Percentiles rank a stretch among this genome's conserved stretches.
Evolutionary conservation across 129 eudicot species (phyloP).

Genomic region (Heracleum sosnowskyi): DNA sequence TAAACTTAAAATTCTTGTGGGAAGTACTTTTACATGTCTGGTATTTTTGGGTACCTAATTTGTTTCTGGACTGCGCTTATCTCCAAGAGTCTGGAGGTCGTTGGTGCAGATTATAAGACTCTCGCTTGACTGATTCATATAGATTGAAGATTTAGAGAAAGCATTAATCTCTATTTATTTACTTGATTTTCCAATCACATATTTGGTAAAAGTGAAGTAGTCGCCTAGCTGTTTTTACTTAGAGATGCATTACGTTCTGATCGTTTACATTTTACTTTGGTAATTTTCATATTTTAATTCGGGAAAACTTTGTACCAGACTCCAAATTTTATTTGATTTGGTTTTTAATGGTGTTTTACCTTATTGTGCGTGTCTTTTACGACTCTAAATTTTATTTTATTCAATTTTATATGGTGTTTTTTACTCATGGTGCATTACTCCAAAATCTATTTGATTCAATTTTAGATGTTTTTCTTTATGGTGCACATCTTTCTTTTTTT

Average conservation of each 20-base stretch:
- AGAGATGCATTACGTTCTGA: no score
- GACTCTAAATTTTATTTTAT: neutral
- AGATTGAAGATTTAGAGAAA: neutral
- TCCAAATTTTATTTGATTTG: no score
- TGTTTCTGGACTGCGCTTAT: neutral
- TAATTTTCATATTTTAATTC: neutral
- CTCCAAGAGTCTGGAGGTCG: neutral
- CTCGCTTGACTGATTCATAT: neutral
- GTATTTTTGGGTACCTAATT: no score
- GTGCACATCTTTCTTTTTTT: no score
- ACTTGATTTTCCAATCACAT: neutral
- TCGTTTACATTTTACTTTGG: neutral
- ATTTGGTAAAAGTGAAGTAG: no score
- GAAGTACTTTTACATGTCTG: no score
- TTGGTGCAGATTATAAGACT: neutral
- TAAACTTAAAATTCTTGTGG: no score
- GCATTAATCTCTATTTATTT: neutral
- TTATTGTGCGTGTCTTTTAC: no score
- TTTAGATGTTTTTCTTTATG: no score
- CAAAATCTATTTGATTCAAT: no score
- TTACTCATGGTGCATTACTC: no score
- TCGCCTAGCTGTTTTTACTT: neutral
- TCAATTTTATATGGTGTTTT: neutral
- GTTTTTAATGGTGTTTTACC: no score
- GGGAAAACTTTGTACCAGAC: neutral